Conservation (phyloP, 805 yeast species). For the Cyberlindnera xylosilytica region DNA sequence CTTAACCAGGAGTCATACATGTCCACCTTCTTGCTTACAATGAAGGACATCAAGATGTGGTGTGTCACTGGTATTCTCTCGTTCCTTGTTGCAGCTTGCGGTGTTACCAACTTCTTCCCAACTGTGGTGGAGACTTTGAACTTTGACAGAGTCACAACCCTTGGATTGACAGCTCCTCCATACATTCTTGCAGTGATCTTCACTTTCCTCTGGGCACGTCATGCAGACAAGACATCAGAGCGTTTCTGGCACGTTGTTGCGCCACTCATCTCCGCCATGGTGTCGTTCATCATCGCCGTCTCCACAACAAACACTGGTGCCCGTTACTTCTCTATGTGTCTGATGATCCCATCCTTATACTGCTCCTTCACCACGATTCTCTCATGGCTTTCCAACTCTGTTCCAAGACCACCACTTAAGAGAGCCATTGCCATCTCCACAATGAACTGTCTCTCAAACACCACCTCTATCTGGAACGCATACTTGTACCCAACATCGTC, state of each 20-base stretch:
- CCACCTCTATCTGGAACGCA: conserved; percentile 43
- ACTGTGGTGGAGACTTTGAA: conserved; percentile 55
- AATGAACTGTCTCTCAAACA: conserved; percentile 52
- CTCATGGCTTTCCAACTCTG: conserved; percentile 54
- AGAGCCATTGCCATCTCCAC: conserved; percentile 56
- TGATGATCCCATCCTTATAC: conserved; percentile 45
- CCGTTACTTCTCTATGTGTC: conserved; percentile 56
- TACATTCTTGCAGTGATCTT: conserved; percentile 48
- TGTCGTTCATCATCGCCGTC: conserved; percentile 45
- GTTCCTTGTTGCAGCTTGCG: conserved; percentile 52
- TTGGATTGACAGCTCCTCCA: conserved; percentile 50
- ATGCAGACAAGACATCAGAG: conserved; percentile 55
- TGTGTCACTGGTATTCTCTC: conserved; percentile 41
- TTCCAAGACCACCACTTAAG: conserved; percentile 57
- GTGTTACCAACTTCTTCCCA: conserved; percentile 52
- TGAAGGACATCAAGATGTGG: conserved; percentile 45
- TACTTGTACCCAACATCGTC: conserved; percentile 44
- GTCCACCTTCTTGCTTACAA: conserved; percentile 36
- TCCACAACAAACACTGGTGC: conserved; percentile 31
- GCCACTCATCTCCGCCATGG: conserved; percentile 41
- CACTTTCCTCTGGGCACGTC: conserved; percentile 51
- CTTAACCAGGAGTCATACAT: conserved; percentile 29
- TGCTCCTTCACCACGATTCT: conserved; percentile 50
- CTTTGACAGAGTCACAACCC: conserved; percentile 46
- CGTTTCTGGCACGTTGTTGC: conserved; percentile 46